Base-by-base conservation (phyloP, 2,329 filamentous ascomycete species). In the Fusarium poae region DNA sequence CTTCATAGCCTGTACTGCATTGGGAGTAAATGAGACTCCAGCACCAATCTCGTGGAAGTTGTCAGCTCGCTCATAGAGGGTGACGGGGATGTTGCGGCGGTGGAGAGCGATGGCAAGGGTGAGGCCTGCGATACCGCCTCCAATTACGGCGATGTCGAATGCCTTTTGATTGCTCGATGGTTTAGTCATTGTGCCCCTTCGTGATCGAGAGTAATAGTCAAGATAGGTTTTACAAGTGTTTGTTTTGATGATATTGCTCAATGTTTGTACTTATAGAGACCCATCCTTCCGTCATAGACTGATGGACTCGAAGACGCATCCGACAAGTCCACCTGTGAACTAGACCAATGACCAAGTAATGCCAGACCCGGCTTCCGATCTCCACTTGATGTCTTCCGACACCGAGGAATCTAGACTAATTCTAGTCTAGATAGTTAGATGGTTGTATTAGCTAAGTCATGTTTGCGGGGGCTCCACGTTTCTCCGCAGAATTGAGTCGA, bases 21-120 rank as follows among this genome's bases (percentile, higher is more conserved):
- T 85, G n/a, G 83, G 83, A 10, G 79, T 82, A 68, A 86, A 82
- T 5, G 82, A 84, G 27, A 87, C 82, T 10, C 84, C 85, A 0
- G 85, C 84, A 0, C 85, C 85, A 6, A 83, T 82, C 65, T 85
- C 83, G 4, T 79, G 76, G 54, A 84, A 81, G 2, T 74, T 71
- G 0, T 76, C 48, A 0, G 82, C 79, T 8, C 82, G 80, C 69
- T 87, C 85, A 67, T 84, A 86, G 5, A 86, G 57, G 1, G 75
- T 82, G 62, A 80, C 83, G 0, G 77, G 68, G 18, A 86, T 72
- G 3, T 75, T 74, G 35, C 83, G 82, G 3, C 77, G 77, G 40
- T 82, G 77, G 0, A 87, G 79, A 16, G 79, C 84, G 0, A 85
- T 76, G 1, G 83, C 83, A 1, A 86, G 78, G 18, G 81, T 79